These are phyloP conservation scores for Globisporangium perplexum DNA, from an alignment of 352 stramenopile genomes.

Conservation along the genomic window DNA sequence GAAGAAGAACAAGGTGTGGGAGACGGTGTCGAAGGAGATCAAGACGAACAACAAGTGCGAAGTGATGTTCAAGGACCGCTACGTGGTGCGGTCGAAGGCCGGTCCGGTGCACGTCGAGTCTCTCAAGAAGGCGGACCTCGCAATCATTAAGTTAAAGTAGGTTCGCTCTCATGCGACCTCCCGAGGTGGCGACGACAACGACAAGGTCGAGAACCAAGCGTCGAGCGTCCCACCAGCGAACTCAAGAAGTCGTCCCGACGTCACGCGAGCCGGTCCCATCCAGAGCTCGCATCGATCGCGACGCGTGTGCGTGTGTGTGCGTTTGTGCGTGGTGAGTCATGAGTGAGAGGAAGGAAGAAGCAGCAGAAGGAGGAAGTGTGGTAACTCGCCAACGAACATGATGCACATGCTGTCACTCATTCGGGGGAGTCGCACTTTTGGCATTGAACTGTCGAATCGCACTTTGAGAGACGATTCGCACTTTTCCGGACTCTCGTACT, in stretches of 20 bases:
- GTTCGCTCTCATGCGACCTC: background rate
- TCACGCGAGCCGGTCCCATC: background rate
- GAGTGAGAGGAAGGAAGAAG: background rate
- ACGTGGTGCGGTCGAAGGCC: conserved; percentile 41
- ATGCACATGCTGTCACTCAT: background rate
- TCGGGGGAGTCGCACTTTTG: background rate
- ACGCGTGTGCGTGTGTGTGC: background rate
- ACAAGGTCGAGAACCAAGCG: background rate
- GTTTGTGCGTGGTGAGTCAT: conserved; percentile 2
- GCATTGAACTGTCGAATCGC: background rate
- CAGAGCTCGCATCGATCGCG: background rate
- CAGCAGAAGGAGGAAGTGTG: background rate
- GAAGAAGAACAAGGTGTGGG: conserved; percentile 86
- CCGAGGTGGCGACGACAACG: too few relatives aligned
- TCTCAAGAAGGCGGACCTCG: conserved; percentile 42
- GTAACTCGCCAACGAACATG: background rate
- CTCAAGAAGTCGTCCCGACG: background rate
- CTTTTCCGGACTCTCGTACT: background rate
- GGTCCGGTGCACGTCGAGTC: conserved; percentile 58
- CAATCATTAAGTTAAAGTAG: conserved; percentile 17
- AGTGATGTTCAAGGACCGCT: conserved; percentile 65
- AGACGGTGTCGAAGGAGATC: conserved; percentile 64
- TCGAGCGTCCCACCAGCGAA: background rate
- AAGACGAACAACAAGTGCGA: conserved; percentile 76
- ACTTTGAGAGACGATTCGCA: background rate